Base-by-base conservation (phyloP, 306 rosid species). In the Prunus fruticosa region DNA sequence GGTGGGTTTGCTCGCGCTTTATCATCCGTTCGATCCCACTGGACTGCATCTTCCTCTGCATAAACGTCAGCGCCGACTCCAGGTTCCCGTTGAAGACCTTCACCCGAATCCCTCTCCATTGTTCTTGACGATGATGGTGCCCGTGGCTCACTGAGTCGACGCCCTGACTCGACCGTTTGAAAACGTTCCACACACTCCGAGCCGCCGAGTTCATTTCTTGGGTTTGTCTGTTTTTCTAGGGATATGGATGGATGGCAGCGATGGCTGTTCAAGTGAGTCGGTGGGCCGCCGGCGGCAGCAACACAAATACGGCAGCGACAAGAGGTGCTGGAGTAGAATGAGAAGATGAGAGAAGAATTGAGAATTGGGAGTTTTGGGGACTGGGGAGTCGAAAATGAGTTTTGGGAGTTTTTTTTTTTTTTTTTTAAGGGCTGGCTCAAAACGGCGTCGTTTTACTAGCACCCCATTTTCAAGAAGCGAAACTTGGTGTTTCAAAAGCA, bases 11-110 rank as follows among this genome's bases (percentile, higher is more conserved):
- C 78, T 85, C 90, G 1, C 27, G 67, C 88, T 87, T 90, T 66
- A 95, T 88, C 87, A 95, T 64, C 75, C 98, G 79, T 85, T 95
- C 98, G 11, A 95, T 89, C 60, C 98, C 98, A 51, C 98, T 92
- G 18, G 92, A 83, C 70, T 78, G 87, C 96, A 95, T 95, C 80
- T 79, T 85, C 76, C 91, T 89, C 85, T 92, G 95, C 96, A 92
- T 75, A 45, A 83, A 11, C 2, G 67, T 6, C 71, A 95, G 82
- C 4, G 97, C 97, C 64, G 3, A 66, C 63, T 95, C 96, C 79
- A 95, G 71, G 75, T 90, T 85, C 61, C 97, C 98, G 51, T 83
- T 62, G 5, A 74, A 2, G 12, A 95, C 97, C 88, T 66, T 82
- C 54, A 92, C 96, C 47, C 97, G 81, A 25, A 95, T 95, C 71